phyloP scores from a whole-genome alignment of 306 rosid species.

The Prinsepia uniflora region DNA sequence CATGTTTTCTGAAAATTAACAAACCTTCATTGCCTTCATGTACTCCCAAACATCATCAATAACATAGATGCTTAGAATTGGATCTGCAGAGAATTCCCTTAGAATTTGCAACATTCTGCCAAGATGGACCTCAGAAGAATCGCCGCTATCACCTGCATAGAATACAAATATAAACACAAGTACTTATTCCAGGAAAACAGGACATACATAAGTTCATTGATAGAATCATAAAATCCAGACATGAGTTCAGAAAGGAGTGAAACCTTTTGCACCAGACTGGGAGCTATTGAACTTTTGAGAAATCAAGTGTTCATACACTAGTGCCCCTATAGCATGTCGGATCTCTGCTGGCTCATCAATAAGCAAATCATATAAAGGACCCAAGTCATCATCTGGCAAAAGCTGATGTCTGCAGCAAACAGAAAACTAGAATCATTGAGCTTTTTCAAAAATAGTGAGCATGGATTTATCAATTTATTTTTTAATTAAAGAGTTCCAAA shows the following conservation, averaged over 20 bases:
- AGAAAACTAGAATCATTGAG: constrained; percentile 27
- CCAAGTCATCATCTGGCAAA: constrained; percentile 92
- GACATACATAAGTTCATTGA: neutral
- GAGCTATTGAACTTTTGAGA: constrained; percentile 78
- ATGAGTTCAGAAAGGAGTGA: constrained; percentile 12
- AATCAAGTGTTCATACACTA: constrained; percentile 92
- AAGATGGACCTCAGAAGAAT: constrained; percentile 80
- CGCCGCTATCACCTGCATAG: constrained; percentile 57
- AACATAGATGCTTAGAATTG: constrained; percentile 78
- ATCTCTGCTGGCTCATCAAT: constrained; percentile 91
- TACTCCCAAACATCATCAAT: constrained; percentile 98
- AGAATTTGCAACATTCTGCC: constrained; percentile 87
- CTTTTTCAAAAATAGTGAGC: constrained; percentile 17
- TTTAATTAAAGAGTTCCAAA: neutral
- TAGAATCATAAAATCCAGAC: constrained; percentile 26
- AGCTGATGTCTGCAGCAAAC: constrained; percentile 78
- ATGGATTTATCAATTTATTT: constrained; percentile 1
- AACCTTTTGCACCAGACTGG: constrained; percentile 67
- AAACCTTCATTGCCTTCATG: constrained; percentile 93
- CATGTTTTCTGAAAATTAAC: constrained; percentile 8
- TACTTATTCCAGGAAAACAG: neutral
- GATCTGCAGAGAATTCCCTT: constrained; percentile 91
- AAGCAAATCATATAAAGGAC: constrained; percentile 87
- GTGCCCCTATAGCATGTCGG: constrained; percentile 93
- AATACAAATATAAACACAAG: constrained; percentile 22